Evolutionary conservation across 352 stramenopile genomes (phyloP), one percentile per base, ranked within the genome.

Genomic region (Nothophytophthora sp.): DNA sequence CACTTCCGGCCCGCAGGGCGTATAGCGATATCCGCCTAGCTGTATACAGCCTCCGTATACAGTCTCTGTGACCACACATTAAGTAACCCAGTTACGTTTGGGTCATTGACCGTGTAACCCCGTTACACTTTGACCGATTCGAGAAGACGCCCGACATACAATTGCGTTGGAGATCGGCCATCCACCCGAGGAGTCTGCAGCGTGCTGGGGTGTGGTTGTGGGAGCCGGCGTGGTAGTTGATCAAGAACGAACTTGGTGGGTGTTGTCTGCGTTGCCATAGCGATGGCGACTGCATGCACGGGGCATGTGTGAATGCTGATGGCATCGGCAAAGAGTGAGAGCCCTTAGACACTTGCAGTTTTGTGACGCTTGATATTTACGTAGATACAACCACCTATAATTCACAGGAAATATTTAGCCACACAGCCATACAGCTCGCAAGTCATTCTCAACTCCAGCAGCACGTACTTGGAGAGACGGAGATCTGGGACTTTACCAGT

Each of bases 321-420:
- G 2, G n/a, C 10, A 9, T 59, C 50, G 13, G 39, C 27, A 41
- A 47, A 59, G 12, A 59, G n/a, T 1, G 41, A 52, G 0, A 41
- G 40, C 0, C 50, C 50, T 46, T 52, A 35, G 35, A 10, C 25
- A 5, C 13, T 34, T 16, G 50, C 19, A 18, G 50, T 41, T 15
- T 45, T 55, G 25, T 47, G 40, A 9, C 41, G 33, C n/a, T 50
- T 50, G 23, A 59, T 48, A 28, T 19, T 46, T 4, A 59, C 47
- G 25, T 24, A 59, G 0, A 59, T 4, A 41, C 50, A 59, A 16
- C 41, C 50, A 29, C 50, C 41, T 59, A 32, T 37, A 49, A 5
- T 18, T 23, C 0, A 25, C 32, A 11, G 27, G 28, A 24, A 34
- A 41, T 7, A 38, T 15, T 43, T 11, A 42, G 19, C 15, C 16